phyloP scores from a whole-genome alignment of 148 eudicot genomes.

The Dianthus caryophyllus region DNA sequence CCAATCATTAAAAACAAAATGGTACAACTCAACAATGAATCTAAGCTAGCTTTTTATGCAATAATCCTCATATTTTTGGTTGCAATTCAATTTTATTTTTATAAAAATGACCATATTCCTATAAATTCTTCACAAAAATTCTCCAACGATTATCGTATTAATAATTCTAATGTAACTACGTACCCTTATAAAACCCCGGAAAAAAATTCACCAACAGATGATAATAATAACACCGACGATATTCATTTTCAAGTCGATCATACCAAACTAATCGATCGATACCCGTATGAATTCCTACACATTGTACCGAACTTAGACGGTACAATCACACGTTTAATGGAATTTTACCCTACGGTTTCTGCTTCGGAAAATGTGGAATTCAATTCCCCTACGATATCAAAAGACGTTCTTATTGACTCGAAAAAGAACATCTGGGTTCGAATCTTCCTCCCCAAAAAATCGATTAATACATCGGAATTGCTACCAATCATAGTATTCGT shows the following conservation, averaged over 20 bases:
- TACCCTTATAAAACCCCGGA: not conserved
- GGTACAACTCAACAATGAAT: slow-evolving; percentile 7
- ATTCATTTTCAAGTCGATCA: not conserved
- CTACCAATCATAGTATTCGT: slow-evolving; percentile 27
- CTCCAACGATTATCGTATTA: not conserved
- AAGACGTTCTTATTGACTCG: slow-evolving; percentile 21
- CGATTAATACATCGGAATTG: not conserved
- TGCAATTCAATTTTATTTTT: slow-evolving; percentile 2
- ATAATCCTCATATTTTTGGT: slow-evolving; percentile 4
- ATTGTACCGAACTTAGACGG: slow-evolving; percentile 26
- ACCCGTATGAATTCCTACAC: slow-evolving; percentile 16
- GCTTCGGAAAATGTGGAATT: not conserved
- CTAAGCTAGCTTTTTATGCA: slow-evolving; percentile 3
- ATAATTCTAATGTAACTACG: not conserved
- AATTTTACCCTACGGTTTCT: slow-evolving; percentile 14
- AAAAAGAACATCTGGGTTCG: slow-evolving; percentile 25
- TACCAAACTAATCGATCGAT: slow-evolving; percentile 14
- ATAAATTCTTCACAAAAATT: not conserved
- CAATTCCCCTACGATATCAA: slow-evolving; percentile 13
- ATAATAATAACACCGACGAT: too few species aligned
- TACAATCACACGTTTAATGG: slow-evolving; percentile 19
- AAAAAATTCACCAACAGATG: not conserved
- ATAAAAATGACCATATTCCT: not conserved
- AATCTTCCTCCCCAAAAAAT: slow-evolving; percentile 22
- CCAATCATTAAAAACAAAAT: not conserved